Base-by-base conservation (phyloP, 2,329 filamentous ascomycete genomes). In the Diaporthe vexans region DNA sequence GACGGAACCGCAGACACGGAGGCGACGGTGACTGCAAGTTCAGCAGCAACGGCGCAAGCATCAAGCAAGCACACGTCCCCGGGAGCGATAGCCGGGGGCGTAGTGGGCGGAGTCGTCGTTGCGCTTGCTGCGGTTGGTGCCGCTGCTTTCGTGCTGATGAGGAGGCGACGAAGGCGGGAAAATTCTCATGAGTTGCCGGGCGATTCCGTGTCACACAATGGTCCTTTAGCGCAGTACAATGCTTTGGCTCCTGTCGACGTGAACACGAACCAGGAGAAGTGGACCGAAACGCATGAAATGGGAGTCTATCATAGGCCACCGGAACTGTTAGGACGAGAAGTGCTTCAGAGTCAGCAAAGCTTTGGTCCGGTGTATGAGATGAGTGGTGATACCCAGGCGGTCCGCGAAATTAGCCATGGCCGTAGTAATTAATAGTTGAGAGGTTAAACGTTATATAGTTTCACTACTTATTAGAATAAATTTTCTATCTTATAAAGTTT, bases 331-430 rank as follows among this genome's bases (percentile, higher is more conserved):
- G 48, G 48, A 52, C 48, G 48, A 52, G 48, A 52, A 24, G 48
- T 52, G n/a, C 48, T 52, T 52, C 48, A 52, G n/a, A 52, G 48
- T 24, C 48, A 52, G 48, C 48, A 52, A 52, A n/a, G 48, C 48
- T 52, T 52, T 52, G 48, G n/a, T 24, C 19, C 48, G 19, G n/a
- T 52, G 48, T 52, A 52, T 24, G 48, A 52, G 48, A 52, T 52
- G 48, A 52, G 48, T 21, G n/a, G 48, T 21, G 48, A 52, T 52
- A 52, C 48, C 48, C 48, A 52, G 48, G n/a, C 48, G n/a, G 48
- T 26, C 48, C 48, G 33, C 35, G 26, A 57, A 57, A 33, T 57
- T 19, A 24, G 54, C 8, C 54, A 57, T 21, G 26, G 10, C 2
- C 9, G 35, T 11, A 13, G 35, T 11, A 4, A 24, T 33, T 2